These are phyloP conservation scores for Myxozyma neglecta DNA, from an alignment of 805 yeast species.

Conservation along the genomic window DNA sequence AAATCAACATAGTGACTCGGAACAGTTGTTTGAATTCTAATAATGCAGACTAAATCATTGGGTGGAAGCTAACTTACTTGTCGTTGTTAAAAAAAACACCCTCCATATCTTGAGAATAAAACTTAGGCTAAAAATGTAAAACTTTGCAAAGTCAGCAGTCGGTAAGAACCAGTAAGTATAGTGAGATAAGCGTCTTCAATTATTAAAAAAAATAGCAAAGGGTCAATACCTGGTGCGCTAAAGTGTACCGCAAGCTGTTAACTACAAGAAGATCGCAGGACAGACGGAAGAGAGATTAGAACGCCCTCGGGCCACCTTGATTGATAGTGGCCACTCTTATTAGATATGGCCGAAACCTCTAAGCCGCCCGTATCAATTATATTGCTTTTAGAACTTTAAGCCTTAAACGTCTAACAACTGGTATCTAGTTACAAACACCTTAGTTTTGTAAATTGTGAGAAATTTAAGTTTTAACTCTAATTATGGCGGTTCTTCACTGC, in stretches of 20 bases:
- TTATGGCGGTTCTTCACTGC: no score
- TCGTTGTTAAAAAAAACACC: constrained; percentile 90
- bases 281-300: not conserved
- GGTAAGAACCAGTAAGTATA: not conserved
- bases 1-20: not conserved
- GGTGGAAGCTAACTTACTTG: constrained; percentile 39
- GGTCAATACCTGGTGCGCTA: not conserved
- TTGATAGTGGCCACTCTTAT: constrained; percentile 5
- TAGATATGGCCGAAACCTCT: constrained; percentile 4
- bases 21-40: no score
- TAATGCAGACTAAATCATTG: no score
- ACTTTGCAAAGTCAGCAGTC: not conserved
- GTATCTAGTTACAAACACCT: no score
- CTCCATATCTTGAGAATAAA: constrained; percentile 60
- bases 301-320: constrained; percentile 14
- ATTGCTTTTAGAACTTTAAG: not conserved
- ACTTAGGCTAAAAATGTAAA: not conserved
- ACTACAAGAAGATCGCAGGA: not conserved
- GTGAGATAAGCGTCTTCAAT: not conserved
- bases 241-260: no score
- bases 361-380: constrained; percentile 1
- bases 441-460: no score
- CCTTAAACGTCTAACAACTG: no score
- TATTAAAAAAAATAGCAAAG: not conserved
- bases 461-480: no score